A percentile compares a stretch with the other conserved stretches of the same genome.
phyloP scores from a whole-genome alignment of 2,329 filamentous ascomycete species.

The Nothophoma quercina region DNA sequence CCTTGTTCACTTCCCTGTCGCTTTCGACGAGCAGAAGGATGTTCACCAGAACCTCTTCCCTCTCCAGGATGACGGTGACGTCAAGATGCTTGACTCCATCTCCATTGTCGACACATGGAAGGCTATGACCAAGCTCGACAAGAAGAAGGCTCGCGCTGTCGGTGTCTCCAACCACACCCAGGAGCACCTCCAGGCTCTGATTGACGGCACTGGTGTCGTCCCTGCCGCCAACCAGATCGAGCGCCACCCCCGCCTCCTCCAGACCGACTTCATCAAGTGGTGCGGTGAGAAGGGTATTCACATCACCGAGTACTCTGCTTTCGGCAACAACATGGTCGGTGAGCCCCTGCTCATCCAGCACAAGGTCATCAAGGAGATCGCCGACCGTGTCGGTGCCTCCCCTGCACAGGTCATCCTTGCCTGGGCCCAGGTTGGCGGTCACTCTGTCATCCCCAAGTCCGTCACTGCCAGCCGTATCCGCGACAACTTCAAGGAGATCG shows the following conservation, averaged over 20 bases:
- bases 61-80: slow-evolving; percentile 21
- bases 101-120: slow-evolving; percentile 48
- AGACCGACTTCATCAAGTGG: slow-evolving; percentile 39
- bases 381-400: slow-evolving; percentile 67
- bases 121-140: slow-evolving; percentile 51
- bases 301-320: slow-evolving; percentile 48
- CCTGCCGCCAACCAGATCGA: slow-evolving; percentile 44
- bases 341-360: slow-evolving; percentile 51
- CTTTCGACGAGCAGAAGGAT: slow-evolving; percentile 58
- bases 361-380: slow-evolving; percentile 71
- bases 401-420: slow-evolving; percentile 82
- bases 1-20: slow-evolving; percentile 73
- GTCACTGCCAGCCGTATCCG: slow-evolving; percentile 40
- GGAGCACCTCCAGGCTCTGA: slow-evolving; percentile 60
- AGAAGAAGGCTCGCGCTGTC: slow-evolving; percentile 42
- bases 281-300: slow-evolving; percentile 43
- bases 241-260: slow-evolving; percentile 39
- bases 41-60: slow-evolving; percentile 37
- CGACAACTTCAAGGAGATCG: slow-evolving; percentile 44
- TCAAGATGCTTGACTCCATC: slow-evolving; percentile 63
- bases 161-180: slow-evolving; percentile 43
- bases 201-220: slow-evolving; percentile 51
- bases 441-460: slow-evolving; percentile 44
- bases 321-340: slow-evolving; percentile 66
- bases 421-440: slow-evolving; percentile 77